Conservation (phyloP, 257 asterid species). For the Fraxinus cuspidata region DNA sequence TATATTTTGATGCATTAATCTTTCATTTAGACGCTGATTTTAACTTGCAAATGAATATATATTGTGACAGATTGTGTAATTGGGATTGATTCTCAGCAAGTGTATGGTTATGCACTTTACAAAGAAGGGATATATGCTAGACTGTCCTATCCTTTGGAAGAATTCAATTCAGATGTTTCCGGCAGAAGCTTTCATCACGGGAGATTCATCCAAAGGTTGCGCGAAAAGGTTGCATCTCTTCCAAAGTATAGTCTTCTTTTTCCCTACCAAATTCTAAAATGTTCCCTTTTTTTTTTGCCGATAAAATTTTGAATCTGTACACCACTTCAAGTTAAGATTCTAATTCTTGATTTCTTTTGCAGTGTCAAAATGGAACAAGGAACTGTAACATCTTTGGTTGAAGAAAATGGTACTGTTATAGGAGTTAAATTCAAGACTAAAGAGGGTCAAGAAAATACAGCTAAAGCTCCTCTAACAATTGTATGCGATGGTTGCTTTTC, state of each 20-base stretch:
- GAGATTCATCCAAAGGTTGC: slow-evolving; percentile 50
- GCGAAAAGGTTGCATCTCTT: slow-evolving; percentile 49
- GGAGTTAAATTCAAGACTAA: slow-evolving; percentile 56
- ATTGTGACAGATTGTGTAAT: slow-evolving; percentile 39
- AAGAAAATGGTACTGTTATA: slow-evolving; percentile 46
- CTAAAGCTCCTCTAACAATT: slow-evolving; percentile 51
- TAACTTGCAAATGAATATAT: neutral
- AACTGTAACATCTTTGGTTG: slow-evolving; percentile 52
- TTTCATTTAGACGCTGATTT: neutral
- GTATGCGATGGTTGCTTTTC: slow-evolving; percentile 62
- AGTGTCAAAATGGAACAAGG: slow-evolving; percentile 64
- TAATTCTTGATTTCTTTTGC: slow-evolving; percentile 20
- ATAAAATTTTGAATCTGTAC: neutral
- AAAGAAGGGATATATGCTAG: slow-evolving; percentile 50
- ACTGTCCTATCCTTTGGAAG: slow-evolving; percentile 45
- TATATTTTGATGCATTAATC: neutral
- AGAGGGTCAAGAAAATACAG: slow-evolving; percentile 40
- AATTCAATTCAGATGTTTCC: slow-evolving; percentile 42
- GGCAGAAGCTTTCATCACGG: slow-evolving; percentile 63
- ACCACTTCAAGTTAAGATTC: neutral
- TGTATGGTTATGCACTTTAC: slow-evolving; percentile 48
- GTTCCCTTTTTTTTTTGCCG: neutral
- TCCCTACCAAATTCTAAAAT: neutral
- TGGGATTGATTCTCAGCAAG: slow-evolving; percentile 50
- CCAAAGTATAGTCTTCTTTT: slow-evolving; percentile 38